Base-by-base conservation (phyloP, 345 rosid species). In the Acer campestre region DNA sequence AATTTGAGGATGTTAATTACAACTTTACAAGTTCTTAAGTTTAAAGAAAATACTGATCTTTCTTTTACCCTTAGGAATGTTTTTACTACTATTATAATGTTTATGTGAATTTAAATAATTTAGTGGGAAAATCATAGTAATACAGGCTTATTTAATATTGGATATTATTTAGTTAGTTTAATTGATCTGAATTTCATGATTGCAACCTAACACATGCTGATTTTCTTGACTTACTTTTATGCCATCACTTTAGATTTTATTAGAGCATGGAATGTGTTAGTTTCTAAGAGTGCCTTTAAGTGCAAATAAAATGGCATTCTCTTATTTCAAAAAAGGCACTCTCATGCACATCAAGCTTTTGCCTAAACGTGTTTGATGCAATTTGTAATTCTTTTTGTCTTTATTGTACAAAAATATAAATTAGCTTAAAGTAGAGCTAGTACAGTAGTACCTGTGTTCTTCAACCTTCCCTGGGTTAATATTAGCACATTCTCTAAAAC, bases 281-380 rank as follows among this genome's bases (percentile, higher is more conserved):
- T 10, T 61, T 59, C 16, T 23, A 1, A 38, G 8, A 42, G 55
- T 73, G 76, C 68, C 27, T 58, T 72, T 1, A 11, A 20, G 17
- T 72, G 67, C 9, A 55, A 20, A 38, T 22, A 12, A 40, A 53
- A 61, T 8, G 7, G 11, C 40, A 14, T 23, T 61, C 25, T 59
- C 64, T 31, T 31, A 31, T 31, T 31, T 31, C 35, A 31, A 6
- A 38, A 51, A 61, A 3, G 7, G 11, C 40, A 14, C 16, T 61
- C 25, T 59, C 65, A n/a, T 35, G n/a, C 10, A 35, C 2, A 7
- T 61, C 73, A 72, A 58, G 66, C 22, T 12, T 27, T 70, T 70
- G 42, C 64, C 35, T 61, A 73, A 42, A 14, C 56, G 42, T 59
- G 27, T 73, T 61, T 61, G 4, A 66, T 73, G 18, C 64, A 44